phyloP scores from a whole-genome alignment of 2,329 filamentous ascomycete genomes.

The Thielaviopsis ethacetica region DNA sequence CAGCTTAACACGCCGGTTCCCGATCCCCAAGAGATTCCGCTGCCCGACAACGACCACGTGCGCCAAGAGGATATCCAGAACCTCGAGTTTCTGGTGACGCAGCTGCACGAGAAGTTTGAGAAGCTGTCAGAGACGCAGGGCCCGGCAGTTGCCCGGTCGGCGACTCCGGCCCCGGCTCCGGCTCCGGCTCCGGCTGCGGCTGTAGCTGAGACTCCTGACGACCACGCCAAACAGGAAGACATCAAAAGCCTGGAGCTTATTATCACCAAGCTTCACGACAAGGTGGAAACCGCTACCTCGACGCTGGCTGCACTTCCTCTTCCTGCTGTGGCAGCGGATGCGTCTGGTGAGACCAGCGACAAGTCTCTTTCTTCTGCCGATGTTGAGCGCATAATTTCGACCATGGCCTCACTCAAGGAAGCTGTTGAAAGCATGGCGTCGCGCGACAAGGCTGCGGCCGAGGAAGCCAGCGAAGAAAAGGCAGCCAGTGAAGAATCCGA shows the following conservation, averaged over 20 bases:
- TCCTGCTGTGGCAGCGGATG: conserved; percentile 23
- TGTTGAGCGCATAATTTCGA: conserved; percentile 36
- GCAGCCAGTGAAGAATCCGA: background rate
- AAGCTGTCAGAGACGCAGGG: conserved; percentile 5
- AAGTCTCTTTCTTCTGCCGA: conserved; percentile 33
- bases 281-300: conserved; percentile 43
- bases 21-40: conserved; percentile 17
- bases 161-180: background rate
- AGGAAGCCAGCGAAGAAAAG: conserved; percentile 42
- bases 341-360: conserved; percentile 16
- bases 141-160: background rate
- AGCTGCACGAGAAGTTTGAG: conserved; percentile 10
- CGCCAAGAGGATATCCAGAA: conserved; percentile 11
- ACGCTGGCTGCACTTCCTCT: conserved; percentile 28
- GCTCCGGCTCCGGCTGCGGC: background rate
- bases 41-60: conserved; percentile 6
- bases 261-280: conserved; percentile 65
- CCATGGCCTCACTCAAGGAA: conserved; percentile 30
- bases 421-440: conserved; percentile 29
- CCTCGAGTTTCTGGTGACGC: conserved; percentile 8
- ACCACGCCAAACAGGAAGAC: conserved; percentile 49
- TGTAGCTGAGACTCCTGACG: conserved; percentile 20
- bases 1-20: conserved; percentile 29
- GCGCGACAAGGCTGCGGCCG: conserved; percentile 17
- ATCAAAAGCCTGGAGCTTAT: conserved; percentile 75